phyloP scores from a whole-genome alignment of 345 rosid species.

The Camelina hispida region DNA sequence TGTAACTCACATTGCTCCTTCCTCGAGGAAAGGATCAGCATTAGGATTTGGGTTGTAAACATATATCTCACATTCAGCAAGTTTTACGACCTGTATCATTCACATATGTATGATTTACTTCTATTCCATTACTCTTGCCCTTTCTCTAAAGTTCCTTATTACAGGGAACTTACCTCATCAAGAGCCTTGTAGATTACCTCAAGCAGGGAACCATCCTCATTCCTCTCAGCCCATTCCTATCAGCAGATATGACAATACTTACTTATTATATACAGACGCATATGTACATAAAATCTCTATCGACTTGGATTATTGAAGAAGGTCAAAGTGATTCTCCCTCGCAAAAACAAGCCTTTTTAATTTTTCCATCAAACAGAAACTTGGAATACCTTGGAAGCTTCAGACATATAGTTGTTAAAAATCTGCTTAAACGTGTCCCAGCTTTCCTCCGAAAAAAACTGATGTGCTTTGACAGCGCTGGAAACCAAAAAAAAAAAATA shows the following conservation, averaged over 20 bases:
- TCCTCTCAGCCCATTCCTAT: constrained; percentile 82
- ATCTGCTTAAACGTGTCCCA: constrained; percentile 88
- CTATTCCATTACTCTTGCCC: neutral
- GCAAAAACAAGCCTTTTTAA: neutral
- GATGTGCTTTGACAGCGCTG: constrained; percentile 95
- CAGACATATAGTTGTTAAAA: constrained; percentile 80
- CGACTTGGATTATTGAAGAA: neutral
- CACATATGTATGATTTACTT: constrained; percentile 28
- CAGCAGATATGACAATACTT: neutral
- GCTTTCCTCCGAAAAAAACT: constrained; percentile 86
- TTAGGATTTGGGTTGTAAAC: constrained; percentile 82
- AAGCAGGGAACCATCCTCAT: constrained; percentile 71
- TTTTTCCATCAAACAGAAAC: constrained; percentile 13
- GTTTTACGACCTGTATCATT: constrained; percentile 75
- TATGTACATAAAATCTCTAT: neutral
- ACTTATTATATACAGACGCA: neutral
- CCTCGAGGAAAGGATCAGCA: constrained; percentile 84
- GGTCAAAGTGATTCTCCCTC: constrained; percentile 12
- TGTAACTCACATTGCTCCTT: constrained; percentile 75
- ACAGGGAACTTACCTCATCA: constrained; percentile 73
- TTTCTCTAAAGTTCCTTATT: neutral
- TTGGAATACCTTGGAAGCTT: constrained; percentile 81
- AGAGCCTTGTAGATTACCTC: constrained; percentile 82
- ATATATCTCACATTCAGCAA: constrained; percentile 87
- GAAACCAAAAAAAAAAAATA: constrained; percentile 50